Evolutionary conservation across 2,329 filamentous ascomycete genomes (phyloP).

Genomic region (Colletotrichum musicola): DNA sequence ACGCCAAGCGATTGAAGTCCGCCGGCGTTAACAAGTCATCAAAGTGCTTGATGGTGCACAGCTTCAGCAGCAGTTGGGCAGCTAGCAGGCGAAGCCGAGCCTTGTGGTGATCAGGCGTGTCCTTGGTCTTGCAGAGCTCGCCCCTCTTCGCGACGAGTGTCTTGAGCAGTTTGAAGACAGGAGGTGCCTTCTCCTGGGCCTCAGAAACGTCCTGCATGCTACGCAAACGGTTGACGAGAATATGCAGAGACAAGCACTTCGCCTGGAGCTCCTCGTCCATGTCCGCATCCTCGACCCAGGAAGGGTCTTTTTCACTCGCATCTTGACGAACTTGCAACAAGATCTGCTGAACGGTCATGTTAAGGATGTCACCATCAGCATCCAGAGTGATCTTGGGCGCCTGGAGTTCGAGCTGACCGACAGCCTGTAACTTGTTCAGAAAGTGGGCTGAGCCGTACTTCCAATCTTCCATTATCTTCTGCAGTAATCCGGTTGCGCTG

Average conservation of each 20-base stretch:
- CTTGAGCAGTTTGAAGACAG: slow-evolving; percentile 84
- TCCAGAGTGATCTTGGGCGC: slow-evolving; percentile 80
- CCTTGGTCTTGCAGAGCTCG: slow-evolving; percentile 80
- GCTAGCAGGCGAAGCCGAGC: slow-evolving; percentile 85
- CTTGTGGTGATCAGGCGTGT: slow-evolving; percentile 83
- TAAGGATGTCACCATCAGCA: slow-evolving; percentile 80
- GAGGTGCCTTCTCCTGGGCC: slow-evolving; percentile 70
- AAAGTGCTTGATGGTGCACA: slow-evolving; percentile 81
- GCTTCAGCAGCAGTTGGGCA: slow-evolving; percentile 84
- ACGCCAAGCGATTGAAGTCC: slow-evolving; percentile 85
- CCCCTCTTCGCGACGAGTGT: slow-evolving; percentile 81
- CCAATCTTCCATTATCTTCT: slow-evolving; percentile 80
- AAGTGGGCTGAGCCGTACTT: slow-evolving; percentile 80
- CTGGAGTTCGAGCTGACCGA: slow-evolving; percentile 82
- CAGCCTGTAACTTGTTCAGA: slow-evolving; percentile 78
- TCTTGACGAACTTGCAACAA: slow-evolving; percentile 77
- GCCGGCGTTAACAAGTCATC: slow-evolving; percentile 79
- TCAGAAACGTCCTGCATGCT: slow-evolving; percentile 65
- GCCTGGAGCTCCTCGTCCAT: slow-evolving; percentile 85
- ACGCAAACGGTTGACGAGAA: slow-evolving; percentile 87
- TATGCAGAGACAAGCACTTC: slow-evolving; percentile 86
- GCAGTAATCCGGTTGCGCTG: slow-evolving; percentile 85
- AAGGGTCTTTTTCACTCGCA: slow-evolving; percentile 67
- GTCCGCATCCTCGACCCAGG: slow-evolving; percentile 76
- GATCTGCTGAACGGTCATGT: slow-evolving; percentile 81